Evolutionary conservation across 148 eudicot genomes (phyloP), one percentile per base, ranked within the genome.

Genomic region (Rhododendron molle): DNA sequence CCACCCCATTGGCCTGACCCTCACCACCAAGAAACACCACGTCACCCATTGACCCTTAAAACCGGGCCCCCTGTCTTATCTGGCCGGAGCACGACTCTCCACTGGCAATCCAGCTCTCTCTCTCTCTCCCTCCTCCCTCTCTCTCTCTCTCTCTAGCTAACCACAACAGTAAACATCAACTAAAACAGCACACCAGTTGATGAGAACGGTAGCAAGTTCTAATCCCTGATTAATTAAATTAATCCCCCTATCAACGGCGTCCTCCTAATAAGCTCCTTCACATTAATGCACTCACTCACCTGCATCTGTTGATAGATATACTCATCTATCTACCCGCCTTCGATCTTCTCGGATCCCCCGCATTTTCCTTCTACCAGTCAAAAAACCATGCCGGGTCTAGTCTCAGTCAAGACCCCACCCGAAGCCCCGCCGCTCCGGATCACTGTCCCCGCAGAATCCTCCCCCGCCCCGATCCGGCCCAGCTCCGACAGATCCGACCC

Each of bases 371-470:
- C 71, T 7, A 26, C 9, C 3, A 5, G 23, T 9, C 18, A 4
- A 71, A 43, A 49, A 36, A 9, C 85, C 60, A 95, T 95, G 98
- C 98, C 98, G 13, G 98, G 98, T 2, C 67, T 95, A 78, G 98
- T 95, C 44, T 95, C 98, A 5, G 94, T 93, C 20, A 94, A 95
- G 82, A 93, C 98, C 4, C 97, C 98, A 4, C 95, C 98, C 4
- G 91, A 89, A 9, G 89, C 91, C 21, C 90, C 94, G 26, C 88
- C 93, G 44, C 89, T 94, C 82, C 92, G 92, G 21, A 86, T 93
- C 78, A 43, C 93, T n/a, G 87, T 87, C 65, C 85, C 93, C 38
- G 84, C 76, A 6, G 91, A 90, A 3, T 40, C 52, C 44, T 56
- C 52, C 50, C 71, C 54, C 78, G 58, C 49, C 71, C 96, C 90